These are phyloP conservation scores for Penicilliopsis zonata DNA, from an alignment of 495 filamentous ascomycete species.

Conservation along the genomic window DNA sequence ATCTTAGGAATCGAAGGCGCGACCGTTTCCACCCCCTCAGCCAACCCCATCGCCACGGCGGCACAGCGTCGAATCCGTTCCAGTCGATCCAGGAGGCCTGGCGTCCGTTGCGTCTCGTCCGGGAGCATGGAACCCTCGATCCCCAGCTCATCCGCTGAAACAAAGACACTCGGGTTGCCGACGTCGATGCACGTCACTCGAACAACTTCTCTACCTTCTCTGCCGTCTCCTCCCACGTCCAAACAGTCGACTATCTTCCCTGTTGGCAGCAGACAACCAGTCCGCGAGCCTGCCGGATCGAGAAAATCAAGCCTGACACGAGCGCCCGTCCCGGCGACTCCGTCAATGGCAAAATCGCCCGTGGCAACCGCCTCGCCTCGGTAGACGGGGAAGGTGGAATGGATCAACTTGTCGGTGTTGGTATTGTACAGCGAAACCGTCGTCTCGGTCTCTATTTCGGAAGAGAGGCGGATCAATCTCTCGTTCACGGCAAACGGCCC, in stretches of 20 bases:
- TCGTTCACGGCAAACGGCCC: conserved; percentile 53
- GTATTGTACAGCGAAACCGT: conserved; percentile 41
- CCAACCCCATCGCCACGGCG: conserved; percentile 52
- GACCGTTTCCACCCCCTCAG: conserved; percentile 16
- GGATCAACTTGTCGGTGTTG: conserved; percentile 40
- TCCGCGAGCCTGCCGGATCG: conserved; percentile 55
- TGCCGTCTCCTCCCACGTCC: conserved; percentile 23
- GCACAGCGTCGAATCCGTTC: conserved; percentile 50
- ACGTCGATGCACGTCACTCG: conserved; percentile 50
- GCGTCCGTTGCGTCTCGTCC: conserved; percentile 35
- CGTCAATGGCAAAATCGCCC: conserved; percentile 54
- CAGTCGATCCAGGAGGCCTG: conserved; percentile 35
- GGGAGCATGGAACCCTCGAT: conserved; percentile 39
- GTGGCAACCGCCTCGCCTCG: conserved; percentile 33
- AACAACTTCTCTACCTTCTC: too few relatives aligned
- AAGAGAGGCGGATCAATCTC: conserved; percentile 21
- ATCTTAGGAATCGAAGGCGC: conserved; percentile 50
- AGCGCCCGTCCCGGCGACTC: conserved; percentile 47
- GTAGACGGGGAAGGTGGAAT: conserved; percentile 34
- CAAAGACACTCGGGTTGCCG: conserved; percentile 56
- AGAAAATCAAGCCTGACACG: conserved; percentile 51
- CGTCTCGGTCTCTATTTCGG: conserved; percentile 1
- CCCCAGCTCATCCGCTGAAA: conserved; percentile 39
- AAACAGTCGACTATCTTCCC: conserved; percentile 43
- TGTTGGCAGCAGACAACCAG: conserved; percentile 53